These are phyloP conservation scores for Gastrolobium villosum DNA, from an alignment of 306 rosid species.

Conservation along the genomic window DNA sequence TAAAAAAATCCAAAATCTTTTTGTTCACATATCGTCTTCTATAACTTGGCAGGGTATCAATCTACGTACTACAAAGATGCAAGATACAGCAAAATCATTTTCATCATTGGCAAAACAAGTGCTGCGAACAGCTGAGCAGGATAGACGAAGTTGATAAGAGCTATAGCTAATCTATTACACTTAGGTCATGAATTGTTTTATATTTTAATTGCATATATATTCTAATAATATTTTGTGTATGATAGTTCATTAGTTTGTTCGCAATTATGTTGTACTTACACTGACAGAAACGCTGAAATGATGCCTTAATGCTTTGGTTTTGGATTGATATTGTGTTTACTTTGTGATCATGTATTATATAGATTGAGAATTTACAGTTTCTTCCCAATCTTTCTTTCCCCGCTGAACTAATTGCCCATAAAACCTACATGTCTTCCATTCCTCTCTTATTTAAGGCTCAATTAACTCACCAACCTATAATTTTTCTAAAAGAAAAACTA, in stretches of 20 bases:
- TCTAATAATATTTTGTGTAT: not conserved
- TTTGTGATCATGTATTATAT: constrained; percentile 9
- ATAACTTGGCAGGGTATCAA: constrained; percentile 65
- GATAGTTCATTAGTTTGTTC: not conserved
- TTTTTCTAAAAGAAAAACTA: not conserved
- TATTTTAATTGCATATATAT: constrained; percentile 28
- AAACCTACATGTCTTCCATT: not conserved
- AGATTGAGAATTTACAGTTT: constrained; percentile 8
- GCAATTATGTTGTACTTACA: not conserved
- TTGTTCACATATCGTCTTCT: constrained; percentile 12
- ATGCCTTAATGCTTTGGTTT: not conserved
- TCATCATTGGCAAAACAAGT: constrained; percentile 85
- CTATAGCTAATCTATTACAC: not conserved
- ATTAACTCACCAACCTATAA: not conserved
- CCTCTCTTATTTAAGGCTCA: not conserved
- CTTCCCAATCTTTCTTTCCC: constrained; percentile 5
- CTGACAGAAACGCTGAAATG: not conserved
- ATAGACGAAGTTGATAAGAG: constrained; percentile 53
- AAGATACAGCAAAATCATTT: constrained; percentile 83
- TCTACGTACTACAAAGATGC: constrained; percentile 71
- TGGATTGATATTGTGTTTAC: constrained; percentile 12
- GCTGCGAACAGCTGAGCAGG: constrained; percentile 70
- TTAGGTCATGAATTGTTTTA: not conserved
- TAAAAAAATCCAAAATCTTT: not conserved
- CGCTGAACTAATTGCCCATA: not conserved